phyloP scores from a whole-genome alignment of 2,329 filamentous ascomycete species.

The Chaetomiaceae sp. region DNA sequence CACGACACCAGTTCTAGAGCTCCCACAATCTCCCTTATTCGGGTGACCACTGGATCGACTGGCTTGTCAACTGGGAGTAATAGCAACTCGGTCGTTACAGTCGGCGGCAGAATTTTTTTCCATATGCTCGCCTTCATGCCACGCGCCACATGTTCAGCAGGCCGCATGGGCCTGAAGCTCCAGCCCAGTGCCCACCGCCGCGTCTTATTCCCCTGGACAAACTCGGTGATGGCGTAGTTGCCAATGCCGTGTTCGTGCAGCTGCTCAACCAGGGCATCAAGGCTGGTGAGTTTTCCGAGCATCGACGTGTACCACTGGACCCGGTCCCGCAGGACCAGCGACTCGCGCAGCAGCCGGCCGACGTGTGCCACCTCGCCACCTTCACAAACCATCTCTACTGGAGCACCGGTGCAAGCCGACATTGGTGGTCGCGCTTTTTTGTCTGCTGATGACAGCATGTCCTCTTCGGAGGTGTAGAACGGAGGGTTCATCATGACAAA shows the following conservation, averaged over 20 bases:
- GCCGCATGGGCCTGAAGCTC: slow-evolving; percentile 70
- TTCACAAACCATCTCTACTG: slow-evolving; percentile 77
- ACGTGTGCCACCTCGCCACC: slow-evolving; percentile 84
- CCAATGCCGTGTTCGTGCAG: slow-evolving; percentile 53
- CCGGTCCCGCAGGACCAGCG: slow-evolving; percentile 38
- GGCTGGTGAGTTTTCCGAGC: slow-evolving; percentile 74
- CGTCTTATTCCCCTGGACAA: slow-evolving; percentile 74
- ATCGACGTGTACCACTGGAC: slow-evolving; percentile 89
- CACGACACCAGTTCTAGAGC: slow-evolving; percentile 58
- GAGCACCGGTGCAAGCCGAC: slow-evolving; percentile 71
- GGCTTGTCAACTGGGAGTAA: slow-evolving; percentile 44
- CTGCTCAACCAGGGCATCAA: slow-evolving; percentile 57
- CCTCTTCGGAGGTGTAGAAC: slow-evolving; percentile 74
- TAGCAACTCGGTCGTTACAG: slow-evolving; percentile 38
- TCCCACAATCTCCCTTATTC: slow-evolving; percentile 44
- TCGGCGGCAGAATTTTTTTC: slow-evolving; percentile 42
- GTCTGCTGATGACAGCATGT: slow-evolving; percentile 61
- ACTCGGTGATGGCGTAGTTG: slow-evolving; percentile 79
- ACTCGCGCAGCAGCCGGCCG: slow-evolving; percentile 57
- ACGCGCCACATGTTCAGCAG: slow-evolving; percentile 45
- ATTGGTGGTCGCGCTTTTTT: slow-evolving; percentile 65
- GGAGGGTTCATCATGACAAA: slow-evolving; percentile 95
- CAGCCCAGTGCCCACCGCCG: slow-evolving; percentile 84
- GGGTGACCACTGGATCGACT: slow-evolving; percentile 35
- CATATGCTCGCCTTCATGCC: slow-evolving; percentile 39